Evolutionary conservation across 1,284 basidiomycete species (phyloP).

Genomic region (Naganishia sp.): DNA sequence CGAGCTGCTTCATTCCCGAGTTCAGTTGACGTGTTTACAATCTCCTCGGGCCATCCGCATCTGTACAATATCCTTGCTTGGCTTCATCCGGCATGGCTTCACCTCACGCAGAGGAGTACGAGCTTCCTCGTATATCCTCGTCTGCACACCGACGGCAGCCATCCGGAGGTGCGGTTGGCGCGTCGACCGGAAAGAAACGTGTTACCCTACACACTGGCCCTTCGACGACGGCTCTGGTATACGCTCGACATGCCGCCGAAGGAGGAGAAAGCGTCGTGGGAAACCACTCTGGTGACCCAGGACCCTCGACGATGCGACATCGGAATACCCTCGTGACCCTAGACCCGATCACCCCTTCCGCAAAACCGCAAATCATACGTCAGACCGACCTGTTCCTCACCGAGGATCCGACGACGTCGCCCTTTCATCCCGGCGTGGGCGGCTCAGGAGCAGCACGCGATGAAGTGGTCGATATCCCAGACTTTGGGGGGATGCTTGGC

Average conservation of each 20-base stretch:
- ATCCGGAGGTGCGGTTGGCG: constrained; percentile 1
- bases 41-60: too few species aligned
- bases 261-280: not conserved
- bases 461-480: constrained; percentile 51
- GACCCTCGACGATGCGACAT: constrained; percentile 11
- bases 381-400: constrained; percentile 29
- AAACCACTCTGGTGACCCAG: constrained; percentile 3
- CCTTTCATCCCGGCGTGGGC: not conserved
- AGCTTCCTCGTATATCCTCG: constrained; percentile 16
- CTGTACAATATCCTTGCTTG: too few species aligned
- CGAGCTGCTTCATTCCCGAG: not conserved
- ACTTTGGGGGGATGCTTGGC: constrained; percentile 51
- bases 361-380: constrained; percentile 11
- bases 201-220: constrained; percentile 16
- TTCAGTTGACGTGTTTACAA: too few species aligned
- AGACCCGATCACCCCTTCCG: constrained; percentile 6
- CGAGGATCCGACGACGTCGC: constrained; percentile 21
- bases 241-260: constrained; percentile 4
- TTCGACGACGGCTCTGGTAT: not conserved
- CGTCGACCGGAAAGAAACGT: constrained; percentile 14
- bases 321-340: constrained; percentile 7
- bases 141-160: constrained; percentile 1
- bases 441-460: not conserved
- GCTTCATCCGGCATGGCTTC: not conserved
- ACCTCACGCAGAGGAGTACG: constrained; percentile 21